Evolutionary conservation across 2,329 filamentous ascomycete genomes (phyloP).

Genomic region (Chalaropsis thielavioides): DNA sequence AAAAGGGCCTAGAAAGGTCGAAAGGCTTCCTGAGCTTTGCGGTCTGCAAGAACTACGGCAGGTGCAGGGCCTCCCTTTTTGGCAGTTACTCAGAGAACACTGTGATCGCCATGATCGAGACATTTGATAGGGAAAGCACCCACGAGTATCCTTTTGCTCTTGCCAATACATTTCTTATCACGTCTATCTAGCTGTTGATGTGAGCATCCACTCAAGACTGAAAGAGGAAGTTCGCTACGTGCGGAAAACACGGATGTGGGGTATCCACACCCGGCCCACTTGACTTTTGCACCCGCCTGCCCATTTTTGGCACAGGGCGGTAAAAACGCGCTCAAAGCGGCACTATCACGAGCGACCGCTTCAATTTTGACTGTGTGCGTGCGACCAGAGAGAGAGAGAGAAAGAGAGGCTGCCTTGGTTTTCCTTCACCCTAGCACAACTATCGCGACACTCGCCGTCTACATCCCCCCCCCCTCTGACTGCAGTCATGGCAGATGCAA

Average conservation of each 20-base stretch:
- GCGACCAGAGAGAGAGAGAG: too few relatives aligned
- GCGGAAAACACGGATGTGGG: not conserved
- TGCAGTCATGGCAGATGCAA: conserved; percentile 13
- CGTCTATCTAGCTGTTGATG: not conserved
- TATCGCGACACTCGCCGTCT: not conserved
- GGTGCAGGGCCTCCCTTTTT: not conserved
- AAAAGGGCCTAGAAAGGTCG: not conserved
- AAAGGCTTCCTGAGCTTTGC: too few relatives aligned
- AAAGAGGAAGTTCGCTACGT: not conserved
- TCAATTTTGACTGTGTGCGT: not conserved
- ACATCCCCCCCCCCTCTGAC: not conserved
- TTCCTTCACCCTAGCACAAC: not conserved
- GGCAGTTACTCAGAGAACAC: not conserved
- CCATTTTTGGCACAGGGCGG: not conserved
- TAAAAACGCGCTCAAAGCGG: not conserved
- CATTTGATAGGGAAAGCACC: not conserved
- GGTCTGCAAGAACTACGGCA: not conserved
- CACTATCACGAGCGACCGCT: not conserved
- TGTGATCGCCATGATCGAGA: not conserved
- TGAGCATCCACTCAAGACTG: not conserved
- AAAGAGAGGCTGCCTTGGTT: not conserved
- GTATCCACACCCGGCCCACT: not conserved
- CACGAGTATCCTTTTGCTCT: not conserved
- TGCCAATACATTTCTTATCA: not conserved
- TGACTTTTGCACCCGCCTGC: not conserved